These are phyloP conservation scores for Evernia prunastri DNA, from an alignment of 495 filamentous ascomycete genomes.

Conservation along the genomic window DNA sequence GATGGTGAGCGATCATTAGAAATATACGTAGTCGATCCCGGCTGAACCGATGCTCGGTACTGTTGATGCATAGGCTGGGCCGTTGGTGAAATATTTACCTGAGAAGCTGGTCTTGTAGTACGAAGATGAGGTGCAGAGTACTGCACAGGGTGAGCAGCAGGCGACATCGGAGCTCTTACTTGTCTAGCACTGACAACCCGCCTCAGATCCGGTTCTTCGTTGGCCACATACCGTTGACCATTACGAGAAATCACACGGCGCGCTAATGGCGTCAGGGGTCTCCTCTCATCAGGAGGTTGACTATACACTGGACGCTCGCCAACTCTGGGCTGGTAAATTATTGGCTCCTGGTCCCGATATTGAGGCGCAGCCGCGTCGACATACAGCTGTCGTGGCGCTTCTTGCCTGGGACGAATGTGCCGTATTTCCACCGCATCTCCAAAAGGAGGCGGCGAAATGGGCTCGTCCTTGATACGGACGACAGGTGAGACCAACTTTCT, in stretches of 20 bases:
- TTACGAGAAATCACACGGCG: constrained; percentile 21
- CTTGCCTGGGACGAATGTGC: constrained; percentile 40
- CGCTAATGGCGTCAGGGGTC: constrained; percentile 19
- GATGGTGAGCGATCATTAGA: constrained; percentile 54
- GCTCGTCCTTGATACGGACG: constrained; percentile 79
- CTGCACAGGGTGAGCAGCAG: constrained; percentile 18
- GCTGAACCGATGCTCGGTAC: constrained; percentile 49
- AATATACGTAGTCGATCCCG: constrained; percentile 39
- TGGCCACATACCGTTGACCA: constrained; percentile 7
- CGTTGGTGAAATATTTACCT: constrained; percentile 50
- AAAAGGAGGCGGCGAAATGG: constrained; percentile 72
- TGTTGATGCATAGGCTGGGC: constrained; percentile 44
- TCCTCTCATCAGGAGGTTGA: constrained; percentile 6
- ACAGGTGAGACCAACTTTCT: constrained; percentile 35
- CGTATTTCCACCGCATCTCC: constrained; percentile 39
- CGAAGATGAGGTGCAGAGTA: constrained; percentile 32
- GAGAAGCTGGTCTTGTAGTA: constrained; percentile 52
- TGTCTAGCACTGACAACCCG: constrained; percentile 51
- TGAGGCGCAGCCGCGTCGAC: constrained; percentile 45
- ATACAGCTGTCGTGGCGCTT: constrained; percentile 40
- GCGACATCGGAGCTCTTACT: constrained; percentile 33
- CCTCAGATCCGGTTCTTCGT: constrained; percentile 49
- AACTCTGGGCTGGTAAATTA: constrained; percentile 14
- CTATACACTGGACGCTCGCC: constrained; percentile 16
- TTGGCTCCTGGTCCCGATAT: constrained; percentile 27